phyloP scores from a whole-genome alignment of 148 eudicot species.

The Cornus suecica region DNA sequence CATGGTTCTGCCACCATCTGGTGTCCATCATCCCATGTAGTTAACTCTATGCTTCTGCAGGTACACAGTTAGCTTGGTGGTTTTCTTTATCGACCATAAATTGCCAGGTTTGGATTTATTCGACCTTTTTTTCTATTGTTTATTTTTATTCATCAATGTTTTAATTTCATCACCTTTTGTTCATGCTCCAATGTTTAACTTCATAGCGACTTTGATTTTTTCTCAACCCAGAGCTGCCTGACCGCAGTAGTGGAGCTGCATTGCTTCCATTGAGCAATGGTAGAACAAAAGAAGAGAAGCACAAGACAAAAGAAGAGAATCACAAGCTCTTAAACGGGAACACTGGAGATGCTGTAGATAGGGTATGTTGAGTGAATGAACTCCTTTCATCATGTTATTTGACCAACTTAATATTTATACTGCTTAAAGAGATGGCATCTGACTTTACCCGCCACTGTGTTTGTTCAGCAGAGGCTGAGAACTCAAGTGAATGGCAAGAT shows the following conservation, averaged over 20 bases:
- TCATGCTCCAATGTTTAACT: background rate
- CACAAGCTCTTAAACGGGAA: constrained; percentile 79
- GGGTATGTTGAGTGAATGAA: constrained; percentile 41
- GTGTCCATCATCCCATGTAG: background rate
- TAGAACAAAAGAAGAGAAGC: constrained; percentile 70
- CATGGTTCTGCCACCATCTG: background rate
- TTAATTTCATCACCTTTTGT: background rate
- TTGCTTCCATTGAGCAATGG: constrained; percentile 69
- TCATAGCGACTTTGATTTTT: background rate
- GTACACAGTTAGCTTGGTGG: constrained; percentile 94
- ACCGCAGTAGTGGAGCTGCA: constrained; percentile 47
- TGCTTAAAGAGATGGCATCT: background rate
- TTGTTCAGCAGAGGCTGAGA: constrained; percentile 79
- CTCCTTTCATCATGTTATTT: background rate
- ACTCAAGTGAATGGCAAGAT: constrained; percentile 79
- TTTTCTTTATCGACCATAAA: constrained; percentile 75
- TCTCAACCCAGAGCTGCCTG: constrained; percentile 68
- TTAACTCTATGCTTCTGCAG: constrained; percentile 30
- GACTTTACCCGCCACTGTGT: constrained; percentile 4
- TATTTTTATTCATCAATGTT: background rate
- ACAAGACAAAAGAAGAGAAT: constrained; percentile 73
- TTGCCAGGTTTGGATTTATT: constrained; percentile 61
- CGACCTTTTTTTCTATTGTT: too few relatives aligned
- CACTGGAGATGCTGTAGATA: constrained; percentile 61
- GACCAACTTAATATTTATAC: constrained; percentile 10